Evolutionary conservation across 345 rosid species (phyloP).

Genomic region (Dimocarpus longan): DNA sequence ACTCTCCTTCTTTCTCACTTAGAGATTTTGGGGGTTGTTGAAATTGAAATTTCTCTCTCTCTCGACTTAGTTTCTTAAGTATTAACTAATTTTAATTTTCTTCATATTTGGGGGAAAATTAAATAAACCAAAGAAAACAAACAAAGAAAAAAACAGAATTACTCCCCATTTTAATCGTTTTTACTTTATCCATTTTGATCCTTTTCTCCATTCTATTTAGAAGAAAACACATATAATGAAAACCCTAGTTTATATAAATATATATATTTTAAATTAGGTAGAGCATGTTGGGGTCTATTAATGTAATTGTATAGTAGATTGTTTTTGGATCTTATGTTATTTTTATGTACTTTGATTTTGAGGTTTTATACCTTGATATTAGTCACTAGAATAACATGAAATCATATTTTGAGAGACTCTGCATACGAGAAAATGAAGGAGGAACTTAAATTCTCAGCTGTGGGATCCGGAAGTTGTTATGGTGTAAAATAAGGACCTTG

Average conservation of each 20-base stretch:
- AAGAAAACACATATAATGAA: conserved; percentile 14
- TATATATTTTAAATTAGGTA: conserved; percentile 18
- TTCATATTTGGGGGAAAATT: neutral
- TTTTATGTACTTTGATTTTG: conserved; percentile 19
- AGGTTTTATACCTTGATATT: conserved; percentile 30
- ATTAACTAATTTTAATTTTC: conserved; percentile 11
- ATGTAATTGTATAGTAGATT: conserved; percentile 48
- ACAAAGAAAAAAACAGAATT: neutral
- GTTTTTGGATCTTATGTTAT: conserved; percentile 11
- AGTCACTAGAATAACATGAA: conserved; percentile 28
- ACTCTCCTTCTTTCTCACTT: conserved; percentile 61
- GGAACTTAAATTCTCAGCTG: neutral
- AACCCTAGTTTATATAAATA: neutral
- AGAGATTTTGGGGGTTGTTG: conserved; percentile 68
- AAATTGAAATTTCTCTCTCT: conserved; percentile 22
- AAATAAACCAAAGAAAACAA: conserved; percentile 4
- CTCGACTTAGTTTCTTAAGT: conserved; percentile 1
- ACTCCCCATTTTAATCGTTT: conserved; percentile 16
- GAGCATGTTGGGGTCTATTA: conserved; percentile 19
- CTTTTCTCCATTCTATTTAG: conserved; percentile 21
- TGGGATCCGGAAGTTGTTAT: too few species aligned
- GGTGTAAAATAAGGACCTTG: too few species aligned
- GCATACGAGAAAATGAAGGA: neutral
- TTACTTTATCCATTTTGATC: conserved; percentile 1
- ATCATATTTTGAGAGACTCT: neutral